Evolutionary conservation across 495 filamentous ascomycete species (phyloP).

Genomic region (Aspergillus heteromorphus): DNA sequence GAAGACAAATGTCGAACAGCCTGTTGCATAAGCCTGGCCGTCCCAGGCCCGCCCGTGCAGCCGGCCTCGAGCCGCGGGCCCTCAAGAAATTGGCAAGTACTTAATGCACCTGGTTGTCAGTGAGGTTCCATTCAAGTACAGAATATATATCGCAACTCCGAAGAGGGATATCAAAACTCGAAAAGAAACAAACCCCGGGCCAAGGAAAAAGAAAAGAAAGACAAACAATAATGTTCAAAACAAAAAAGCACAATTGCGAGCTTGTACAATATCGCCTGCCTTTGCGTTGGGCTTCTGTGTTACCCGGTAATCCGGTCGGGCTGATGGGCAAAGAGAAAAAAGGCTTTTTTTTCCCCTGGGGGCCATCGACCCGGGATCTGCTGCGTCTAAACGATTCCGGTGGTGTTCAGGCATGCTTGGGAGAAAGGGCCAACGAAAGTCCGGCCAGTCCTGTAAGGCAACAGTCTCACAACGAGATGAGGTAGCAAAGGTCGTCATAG

Average conservation of each 20-base stretch:
- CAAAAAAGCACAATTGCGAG: not conserved
- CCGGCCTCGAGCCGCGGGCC: conserved; percentile 2
- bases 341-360: conserved; percentile 1
- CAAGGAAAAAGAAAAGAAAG: not conserved
- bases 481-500: conserved; percentile 15
- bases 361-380: conserved; percentile 7
- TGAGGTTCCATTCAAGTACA: too few relatives aligned
- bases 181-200: not conserved
- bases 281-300: conserved; percentile 16
- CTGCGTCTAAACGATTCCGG: conserved; percentile 3
- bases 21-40: conserved; percentile 14
- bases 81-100: not conserved
- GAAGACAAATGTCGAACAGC: conserved; percentile 14
- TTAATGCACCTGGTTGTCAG: not conserved
- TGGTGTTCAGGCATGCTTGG: conserved; percentile 7
- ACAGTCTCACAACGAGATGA: conserved; percentile 12
- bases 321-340: conserved; percentile 9
- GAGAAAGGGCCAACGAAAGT: not conserved
- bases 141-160: too few relatives aligned
- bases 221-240: not conserved
- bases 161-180: too few relatives aligned
- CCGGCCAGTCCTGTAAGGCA: conserved; percentile 15
- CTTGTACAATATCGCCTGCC: not conserved
- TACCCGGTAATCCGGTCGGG: conserved; percentile 17
- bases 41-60: conserved; percentile 1